Base-by-base conservation (phyloP, 2,329 filamentous ascomycete species). In the Aspergillus sp. region DNA sequence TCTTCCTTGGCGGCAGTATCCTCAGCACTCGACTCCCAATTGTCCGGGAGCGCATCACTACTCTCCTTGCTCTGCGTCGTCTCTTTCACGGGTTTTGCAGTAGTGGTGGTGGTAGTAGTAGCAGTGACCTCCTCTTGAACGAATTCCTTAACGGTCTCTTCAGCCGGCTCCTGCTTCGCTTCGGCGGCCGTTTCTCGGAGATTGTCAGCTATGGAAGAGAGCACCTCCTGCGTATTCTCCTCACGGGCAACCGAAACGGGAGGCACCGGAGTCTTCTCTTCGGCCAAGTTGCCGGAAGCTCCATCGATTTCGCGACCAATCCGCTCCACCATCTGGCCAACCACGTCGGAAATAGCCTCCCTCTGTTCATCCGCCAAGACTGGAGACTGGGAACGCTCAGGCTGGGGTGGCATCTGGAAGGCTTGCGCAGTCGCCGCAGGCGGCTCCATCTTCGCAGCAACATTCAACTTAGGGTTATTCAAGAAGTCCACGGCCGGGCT, bases 1-100 rank as follows among this genome's bases (percentile, higher is more conserved):
- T 81, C 77, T 48, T 82, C 81, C 55, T 85, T 82, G 64, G 88
- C 85, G 32, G 80, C 78, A 41, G 61, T 60, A 46, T 80, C 80
- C 58, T 90, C 88, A 3, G 85, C 87, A 53, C 84, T 94, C 7
- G 36, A 39, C 73, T 95, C 89, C 89, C 89, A 94, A 68, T 83
- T 90, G 54, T 94, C 89, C n/a, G 82, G 86, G 41, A 89, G 51
- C n/a, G 60, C 73, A 35, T 77, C 70, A 43, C 73, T 69, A 43
- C 77, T 73, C 26, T 79, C 78, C 7, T 39, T 36, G 51, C 80
- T 53, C 49, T 80, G 75, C 42, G 82, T 55, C 29, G 66, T 65
- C 41, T 76, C 69, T 53, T 85, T 79, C 10, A 81, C 70, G 41
- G 73, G 70, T 41, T 40, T 35, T n/a, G 46, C 35, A 27, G 51